These are phyloP conservation scores for Penicillium mononematosum DNA, from an alignment of 495 filamentous ascomycete species.

Conservation along the genomic window DNA sequence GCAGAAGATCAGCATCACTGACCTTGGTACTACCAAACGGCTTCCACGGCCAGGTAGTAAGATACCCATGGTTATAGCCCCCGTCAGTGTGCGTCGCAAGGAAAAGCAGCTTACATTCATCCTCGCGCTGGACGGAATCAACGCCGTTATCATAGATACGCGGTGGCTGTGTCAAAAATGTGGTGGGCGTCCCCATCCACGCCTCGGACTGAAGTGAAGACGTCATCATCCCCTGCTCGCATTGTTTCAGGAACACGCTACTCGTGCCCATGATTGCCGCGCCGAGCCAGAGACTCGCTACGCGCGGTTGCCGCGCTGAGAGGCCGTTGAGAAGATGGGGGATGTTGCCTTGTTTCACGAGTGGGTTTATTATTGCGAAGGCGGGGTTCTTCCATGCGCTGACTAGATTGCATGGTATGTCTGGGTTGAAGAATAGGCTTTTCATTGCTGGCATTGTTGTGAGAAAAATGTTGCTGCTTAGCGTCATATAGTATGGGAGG, in stretches of 20 bases:
- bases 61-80: neutral
- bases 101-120: neutral
- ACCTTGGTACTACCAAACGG: neutral
- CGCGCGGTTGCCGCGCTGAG: neutral
- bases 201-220: neutral
- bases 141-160: neutral
- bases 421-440: neutral
- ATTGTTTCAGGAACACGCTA: neutral
- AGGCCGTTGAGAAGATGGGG: neutral
- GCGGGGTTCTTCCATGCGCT: neutral
- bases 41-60: neutral
- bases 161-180: neutral
- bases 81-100: neutral
- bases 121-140: neutral
- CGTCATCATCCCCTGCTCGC: neutral
- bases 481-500: constrained; percentile 2
- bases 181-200: neutral
- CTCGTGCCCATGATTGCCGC: neutral
- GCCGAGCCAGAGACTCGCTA: neutral
- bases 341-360: neutral
- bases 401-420: constrained; percentile 1
- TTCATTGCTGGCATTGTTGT: neutral
- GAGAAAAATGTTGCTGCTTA: neutral
- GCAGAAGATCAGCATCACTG: neutral
- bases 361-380: neutral